phyloP scores from a whole-genome alignment of 176 grass and related monocot genomes.

The Musa schizocarpa region DNA sequence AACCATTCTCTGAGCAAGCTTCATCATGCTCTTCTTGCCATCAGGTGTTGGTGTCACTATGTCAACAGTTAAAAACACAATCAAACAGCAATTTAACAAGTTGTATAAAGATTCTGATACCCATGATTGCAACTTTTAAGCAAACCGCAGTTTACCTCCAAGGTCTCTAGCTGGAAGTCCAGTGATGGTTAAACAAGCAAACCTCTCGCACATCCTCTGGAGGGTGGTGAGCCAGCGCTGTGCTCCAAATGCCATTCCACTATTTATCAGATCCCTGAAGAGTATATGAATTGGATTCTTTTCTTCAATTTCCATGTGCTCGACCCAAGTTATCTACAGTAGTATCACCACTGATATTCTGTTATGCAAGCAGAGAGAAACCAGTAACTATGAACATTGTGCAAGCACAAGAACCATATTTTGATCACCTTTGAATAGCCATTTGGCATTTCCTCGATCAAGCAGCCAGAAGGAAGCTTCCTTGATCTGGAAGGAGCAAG shows the following conservation, averaged over 20 bases:
- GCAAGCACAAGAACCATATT: not conserved
- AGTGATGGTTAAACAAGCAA: slow-evolving; percentile 38
- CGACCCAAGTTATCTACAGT: slow-evolving; percentile 75
- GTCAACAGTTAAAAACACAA: not conserved
- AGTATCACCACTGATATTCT: not conserved
- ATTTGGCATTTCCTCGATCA: slow-evolving; percentile 77
- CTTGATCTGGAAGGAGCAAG: slow-evolving; percentile 36
- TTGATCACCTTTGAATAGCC: slow-evolving; percentile 65
- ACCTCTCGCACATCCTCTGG: slow-evolving; percentile 73
- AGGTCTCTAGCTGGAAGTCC: slow-evolving; percentile 36
- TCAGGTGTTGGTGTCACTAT: slow-evolving; percentile 58
- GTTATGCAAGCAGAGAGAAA: not conserved
- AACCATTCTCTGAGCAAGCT: slow-evolving; percentile 90
- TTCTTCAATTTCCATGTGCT: slow-evolving; percentile 84
- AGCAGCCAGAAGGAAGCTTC: slow-evolving; percentile 75
- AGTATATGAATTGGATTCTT: slow-evolving; percentile 38
- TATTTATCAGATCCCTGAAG: slow-evolving; percentile 61
- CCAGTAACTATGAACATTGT: not conserved
- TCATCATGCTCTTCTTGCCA: slow-evolving; percentile 89
- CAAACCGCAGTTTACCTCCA: slow-evolving; percentile 18
- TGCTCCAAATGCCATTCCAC: slow-evolving; percentile 73
- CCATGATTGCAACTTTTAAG: not conserved
- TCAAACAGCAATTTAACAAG: not conserved
- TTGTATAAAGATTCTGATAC: too few species aligned
- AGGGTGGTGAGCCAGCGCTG: slow-evolving; percentile 67